These are phyloP conservation scores for Neonectria magnoliae DNA, from an alignment of 2,329 filamentous ascomycete species.

Conservation along the genomic window DNA sequence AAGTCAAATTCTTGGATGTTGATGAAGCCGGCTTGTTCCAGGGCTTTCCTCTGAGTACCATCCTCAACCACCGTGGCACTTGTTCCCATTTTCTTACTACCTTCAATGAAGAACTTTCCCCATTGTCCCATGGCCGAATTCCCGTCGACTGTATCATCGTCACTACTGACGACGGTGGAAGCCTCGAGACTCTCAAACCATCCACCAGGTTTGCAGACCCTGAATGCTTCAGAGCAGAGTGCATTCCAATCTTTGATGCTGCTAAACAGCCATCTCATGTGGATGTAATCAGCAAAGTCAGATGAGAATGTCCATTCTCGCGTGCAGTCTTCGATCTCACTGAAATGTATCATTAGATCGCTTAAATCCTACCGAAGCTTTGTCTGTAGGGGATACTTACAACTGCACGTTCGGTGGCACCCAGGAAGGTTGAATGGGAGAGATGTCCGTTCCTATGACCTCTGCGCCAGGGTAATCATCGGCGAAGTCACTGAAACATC, in stretches of 20 bases:
- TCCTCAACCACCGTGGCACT: constrained; percentile 41
- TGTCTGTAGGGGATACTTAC: neutral
- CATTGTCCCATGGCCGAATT: constrained; percentile 43
- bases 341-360: neutral
- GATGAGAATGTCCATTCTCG: constrained; percentile 44
- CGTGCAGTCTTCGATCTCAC: constrained; percentile 45
- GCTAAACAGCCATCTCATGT: constrained; percentile 66
- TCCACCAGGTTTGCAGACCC: constrained; percentile 66
- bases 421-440: constrained; percentile 65
- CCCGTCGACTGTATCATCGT: constrained; percentile 43
- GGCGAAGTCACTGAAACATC: constrained; percentile 56
- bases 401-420: constrained; percentile 58
- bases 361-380: fast-evolving
- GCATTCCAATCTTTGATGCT: constrained; percentile 65
- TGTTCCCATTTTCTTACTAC: constrained; percentile 44
- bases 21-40: constrained; percentile 36
- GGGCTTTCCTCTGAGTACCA: constrained; percentile 28
- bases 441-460: constrained; percentile 64
- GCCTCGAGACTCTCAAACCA: constrained; percentile 49
- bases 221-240: constrained; percentile 62
- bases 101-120: constrained; percentile 44
- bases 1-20: constrained; percentile 40
- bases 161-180: constrained; percentile 39
- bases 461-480: constrained; percentile 55
- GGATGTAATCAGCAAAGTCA: constrained; percentile 66